Conservation (phyloP, 2,329 filamentous ascomycete species). For the Cladosporium austrohemisphaericum region DNA sequence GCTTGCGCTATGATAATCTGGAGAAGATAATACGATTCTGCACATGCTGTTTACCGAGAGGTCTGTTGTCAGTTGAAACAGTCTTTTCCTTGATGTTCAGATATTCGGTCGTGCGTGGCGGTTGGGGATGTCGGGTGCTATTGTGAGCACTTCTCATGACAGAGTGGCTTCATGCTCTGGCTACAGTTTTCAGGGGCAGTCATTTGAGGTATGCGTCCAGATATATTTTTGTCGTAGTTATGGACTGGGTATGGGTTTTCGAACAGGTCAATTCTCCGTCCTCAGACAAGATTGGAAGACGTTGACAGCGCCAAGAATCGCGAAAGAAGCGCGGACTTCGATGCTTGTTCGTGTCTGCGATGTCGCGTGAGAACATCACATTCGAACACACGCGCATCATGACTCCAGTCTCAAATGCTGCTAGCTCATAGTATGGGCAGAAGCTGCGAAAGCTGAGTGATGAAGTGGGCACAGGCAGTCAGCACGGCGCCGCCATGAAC, state of each 20-base stretch:
- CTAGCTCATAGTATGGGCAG: not conserved
- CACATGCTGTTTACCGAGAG: not conserved
- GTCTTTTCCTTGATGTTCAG: not conserved
- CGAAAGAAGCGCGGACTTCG: not conserved
- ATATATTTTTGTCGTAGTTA: no score
- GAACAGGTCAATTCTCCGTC: no score
- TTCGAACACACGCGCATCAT: not conserved
- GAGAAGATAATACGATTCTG: no score
- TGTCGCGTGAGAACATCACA: no score
- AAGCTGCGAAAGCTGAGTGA: not conserved
- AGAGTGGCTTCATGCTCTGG: no score
- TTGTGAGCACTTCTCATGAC: no score
- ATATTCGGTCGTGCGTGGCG: not conserved
- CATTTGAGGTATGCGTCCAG: no score
- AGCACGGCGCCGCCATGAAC: slow-evolving; percentile 15
- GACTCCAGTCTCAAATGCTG: not conserved
- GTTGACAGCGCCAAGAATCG: no score
- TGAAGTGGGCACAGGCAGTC: slow-evolving; percentile 7
- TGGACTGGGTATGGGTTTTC: no score
- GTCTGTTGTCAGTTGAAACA: not conserved
- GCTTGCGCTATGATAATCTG: not conserved
- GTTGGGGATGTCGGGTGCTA: slow-evolving; percentile 3
- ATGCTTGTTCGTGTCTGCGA: not conserved
- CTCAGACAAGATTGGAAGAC: no score
- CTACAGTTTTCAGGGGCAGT: no score